A percentile compares a stretch with the other conserved stretches of the same genome.
These are phyloP conservation scores for Aspergillus egyptiacus DNA, from an alignment of 495 filamentous ascomycete genomes.

Conservation along the genomic window DNA sequence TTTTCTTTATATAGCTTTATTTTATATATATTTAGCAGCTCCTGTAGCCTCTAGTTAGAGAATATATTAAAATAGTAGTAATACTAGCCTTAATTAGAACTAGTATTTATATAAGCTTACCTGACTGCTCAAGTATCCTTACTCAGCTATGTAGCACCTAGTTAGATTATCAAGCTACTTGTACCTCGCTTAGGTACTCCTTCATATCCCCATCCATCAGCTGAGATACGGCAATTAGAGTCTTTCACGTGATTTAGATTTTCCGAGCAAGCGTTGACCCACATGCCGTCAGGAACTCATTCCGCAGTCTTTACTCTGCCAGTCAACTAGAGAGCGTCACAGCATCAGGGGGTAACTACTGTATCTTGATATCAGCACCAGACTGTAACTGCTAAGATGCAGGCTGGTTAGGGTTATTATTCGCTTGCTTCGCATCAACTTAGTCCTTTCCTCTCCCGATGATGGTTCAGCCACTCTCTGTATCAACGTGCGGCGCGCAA, in stretches of 20 bases:
- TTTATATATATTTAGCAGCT: too few species aligned
- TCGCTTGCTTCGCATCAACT: neutral
- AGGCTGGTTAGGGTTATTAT: neutral
- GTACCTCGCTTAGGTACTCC: too few species aligned
- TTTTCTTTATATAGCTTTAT: too few species aligned
- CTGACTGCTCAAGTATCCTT: too few species aligned
- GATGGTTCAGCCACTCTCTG: neutral
- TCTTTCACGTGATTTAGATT: neutral
- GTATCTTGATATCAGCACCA: neutral
- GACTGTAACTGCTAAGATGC: neutral
- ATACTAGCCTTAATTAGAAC: too few species aligned
- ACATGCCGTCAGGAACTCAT: conserved; percentile 1
- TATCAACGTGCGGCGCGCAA: neutral
- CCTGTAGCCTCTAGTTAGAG: too few species aligned
- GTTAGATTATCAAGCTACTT: too few species aligned
- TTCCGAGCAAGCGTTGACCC: neutral
- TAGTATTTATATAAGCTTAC: too few species aligned
- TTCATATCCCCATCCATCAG: too few species aligned
- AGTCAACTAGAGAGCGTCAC: neutral
- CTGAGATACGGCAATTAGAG: neutral
- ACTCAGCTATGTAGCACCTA: too few species aligned
- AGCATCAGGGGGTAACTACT: neutral
- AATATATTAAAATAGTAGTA: too few species aligned
- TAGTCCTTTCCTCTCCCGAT: neutral
- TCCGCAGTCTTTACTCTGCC: neutral